Evolutionary conservation across 768 basidiomycete species (phyloP).

Genomic region (Trametes gibbosa): DNA sequence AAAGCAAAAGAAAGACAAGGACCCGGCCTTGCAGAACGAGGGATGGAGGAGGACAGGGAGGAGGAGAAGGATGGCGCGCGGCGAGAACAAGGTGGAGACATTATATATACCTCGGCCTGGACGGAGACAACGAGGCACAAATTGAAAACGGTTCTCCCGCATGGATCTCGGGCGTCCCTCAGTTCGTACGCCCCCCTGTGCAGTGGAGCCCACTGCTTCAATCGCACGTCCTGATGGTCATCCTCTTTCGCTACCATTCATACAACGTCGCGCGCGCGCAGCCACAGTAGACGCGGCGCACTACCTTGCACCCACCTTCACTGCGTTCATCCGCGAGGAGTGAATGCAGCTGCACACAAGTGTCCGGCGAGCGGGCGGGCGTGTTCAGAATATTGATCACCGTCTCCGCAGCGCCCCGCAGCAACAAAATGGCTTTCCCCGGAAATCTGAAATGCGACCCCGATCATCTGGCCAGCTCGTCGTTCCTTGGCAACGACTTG

Average conservation of each 20-base stretch:
- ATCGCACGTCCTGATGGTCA: not conserved
- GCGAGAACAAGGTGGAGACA: conserved; percentile 6
- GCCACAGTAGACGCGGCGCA: no score
- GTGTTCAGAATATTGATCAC: not conserved
- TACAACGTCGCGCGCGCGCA: not conserved
- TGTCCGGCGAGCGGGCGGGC: no score
- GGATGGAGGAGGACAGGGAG: conserved; percentile 17
- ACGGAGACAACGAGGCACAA: conserved; percentile 19
- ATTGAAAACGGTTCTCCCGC: conserved; percentile 6
- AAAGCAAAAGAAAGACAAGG: conserved; percentile 33
- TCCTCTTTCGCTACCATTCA: not conserved
- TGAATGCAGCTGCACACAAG: not conserved
- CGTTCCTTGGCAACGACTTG: not conserved
- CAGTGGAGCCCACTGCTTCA: not conserved
- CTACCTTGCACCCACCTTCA: no score
- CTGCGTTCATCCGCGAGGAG: not conserved
- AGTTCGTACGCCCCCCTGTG: not conserved
- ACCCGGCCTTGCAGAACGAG: conserved; percentile 34
- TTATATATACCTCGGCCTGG: conserved; percentile 13
- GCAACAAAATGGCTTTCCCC: not conserved
- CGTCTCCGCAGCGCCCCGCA: conserved; percentile 1
- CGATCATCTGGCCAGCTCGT: not conserved
- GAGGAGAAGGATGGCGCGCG: conserved; percentile 2
- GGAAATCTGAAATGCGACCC: not conserved
- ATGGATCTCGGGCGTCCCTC: no score